phyloP scores from a whole-genome alignment of 1,284 basidiomycete species.

The Trametes hirsuta region DNA sequence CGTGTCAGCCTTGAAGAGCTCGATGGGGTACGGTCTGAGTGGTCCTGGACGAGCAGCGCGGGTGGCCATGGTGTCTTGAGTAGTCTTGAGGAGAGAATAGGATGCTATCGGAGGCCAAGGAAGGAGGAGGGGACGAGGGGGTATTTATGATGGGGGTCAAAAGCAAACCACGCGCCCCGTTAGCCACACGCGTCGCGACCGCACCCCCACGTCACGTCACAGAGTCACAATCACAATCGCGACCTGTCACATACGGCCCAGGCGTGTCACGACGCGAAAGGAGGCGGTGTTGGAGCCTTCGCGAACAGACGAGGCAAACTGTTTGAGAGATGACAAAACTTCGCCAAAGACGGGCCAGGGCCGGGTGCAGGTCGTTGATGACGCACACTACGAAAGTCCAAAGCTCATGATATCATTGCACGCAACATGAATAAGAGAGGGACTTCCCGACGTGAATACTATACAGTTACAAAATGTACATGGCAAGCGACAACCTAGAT shows the following conservation, averaged over 20 bases:
- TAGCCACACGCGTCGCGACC: slow-evolving; percentile 18
- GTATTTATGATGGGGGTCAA: slow-evolving; percentile 26
- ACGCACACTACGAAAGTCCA: background rate
- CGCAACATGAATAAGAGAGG: slow-evolving; percentile 17
- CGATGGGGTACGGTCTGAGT: slow-evolving; percentile 50
- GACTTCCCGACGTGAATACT: slow-evolving; percentile 29
- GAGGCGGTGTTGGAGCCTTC: background rate
- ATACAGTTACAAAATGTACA: slow-evolving; percentile 48
- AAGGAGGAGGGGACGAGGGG: background rate
- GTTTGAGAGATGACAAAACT: background rate
- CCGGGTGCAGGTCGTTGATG: background rate
- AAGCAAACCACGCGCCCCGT: slow-evolving; percentile 22
- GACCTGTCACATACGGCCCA: slow-evolving; percentile 10
- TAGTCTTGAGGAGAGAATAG: background rate
- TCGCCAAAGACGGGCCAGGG: background rate
- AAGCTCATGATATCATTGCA: slow-evolving; percentile 22
- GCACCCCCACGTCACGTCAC: slow-evolving; percentile 11
- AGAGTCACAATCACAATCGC: slow-evolving; percentile 16
- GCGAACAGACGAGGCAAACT: background rate
- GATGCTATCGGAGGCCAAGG: slow-evolving; percentile 12
- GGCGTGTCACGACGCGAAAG: slow-evolving; percentile 1
- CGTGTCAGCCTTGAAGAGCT: slow-evolving; percentile 47
- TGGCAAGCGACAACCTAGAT: slow-evolving; percentile 50
- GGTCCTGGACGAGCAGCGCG: slow-evolving; percentile 17
- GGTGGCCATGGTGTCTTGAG: background rate